Evolutionary conservation across 208 protist species (phyloP).

Genomic region (Leishmania aethiopica): DNA sequence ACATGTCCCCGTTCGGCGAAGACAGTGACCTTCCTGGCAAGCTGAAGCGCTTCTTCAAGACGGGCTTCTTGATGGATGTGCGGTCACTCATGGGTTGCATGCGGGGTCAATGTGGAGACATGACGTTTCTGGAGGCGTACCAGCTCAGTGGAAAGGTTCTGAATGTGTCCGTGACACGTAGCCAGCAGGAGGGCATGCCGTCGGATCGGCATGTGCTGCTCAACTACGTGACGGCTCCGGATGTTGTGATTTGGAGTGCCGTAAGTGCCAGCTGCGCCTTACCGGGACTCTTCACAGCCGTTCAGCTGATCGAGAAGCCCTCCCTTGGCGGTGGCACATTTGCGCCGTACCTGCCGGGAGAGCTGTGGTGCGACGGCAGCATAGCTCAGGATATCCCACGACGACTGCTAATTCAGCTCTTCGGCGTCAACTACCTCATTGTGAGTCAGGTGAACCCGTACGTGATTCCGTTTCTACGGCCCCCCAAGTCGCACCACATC

Average conservation of each 20-base stretch:
- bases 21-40: conserved; percentile 42
- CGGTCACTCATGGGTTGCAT: conserved; percentile 70
- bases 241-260: conserved; percentile 84
- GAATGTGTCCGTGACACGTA: conserved; percentile 82
- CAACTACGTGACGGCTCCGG: conserved; percentile 83
- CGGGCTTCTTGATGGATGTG: conserved; percentile 82
- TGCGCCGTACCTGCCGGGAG: conserved; percentile 49
- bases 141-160: conserved; percentile 68
- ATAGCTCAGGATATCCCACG: conserved; percentile 66
- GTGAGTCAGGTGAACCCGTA: conserved; percentile 84
- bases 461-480: conserved; percentile 75
- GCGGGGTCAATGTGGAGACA: conserved; percentile 69
- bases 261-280: conserved; percentile 69
- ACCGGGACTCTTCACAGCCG: conserved; percentile 71
- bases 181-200: conserved; percentile 45
- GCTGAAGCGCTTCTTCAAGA: conserved; percentile 64
- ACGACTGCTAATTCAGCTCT: conserved; percentile 63
- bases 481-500: conserved; percentile 32
- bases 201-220: conserved; percentile 62
- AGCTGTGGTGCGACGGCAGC: conserved; percentile 74
- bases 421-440: conserved; percentile 81
- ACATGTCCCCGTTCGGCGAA: conserved; percentile 60
- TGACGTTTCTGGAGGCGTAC: conserved; percentile 90
- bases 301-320: conserved; percentile 66
- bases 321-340: conserved; percentile 33